phyloP scores from a whole-genome alignment of 2,329 filamentous ascomycete genomes.

The Fonsecaea nubica region DNA sequence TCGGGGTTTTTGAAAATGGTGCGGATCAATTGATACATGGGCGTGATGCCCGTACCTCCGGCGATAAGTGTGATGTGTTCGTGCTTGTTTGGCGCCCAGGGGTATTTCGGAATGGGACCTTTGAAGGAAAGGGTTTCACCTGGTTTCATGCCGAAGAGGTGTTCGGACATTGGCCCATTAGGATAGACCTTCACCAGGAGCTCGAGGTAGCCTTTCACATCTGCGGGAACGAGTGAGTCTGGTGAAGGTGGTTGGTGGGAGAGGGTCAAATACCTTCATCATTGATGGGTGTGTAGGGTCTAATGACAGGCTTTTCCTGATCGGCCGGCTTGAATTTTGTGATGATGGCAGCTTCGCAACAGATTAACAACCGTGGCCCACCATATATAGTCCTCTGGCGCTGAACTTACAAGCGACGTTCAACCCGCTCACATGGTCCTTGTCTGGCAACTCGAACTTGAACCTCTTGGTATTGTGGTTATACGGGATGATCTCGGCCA shows the following conservation, averaged over 20 bases:
- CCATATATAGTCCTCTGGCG: conserved; percentile 5
- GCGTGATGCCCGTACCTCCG: conserved; percentile 96
- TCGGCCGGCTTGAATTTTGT: conserved; percentile 89
- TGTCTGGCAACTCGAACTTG: conserved; percentile 84
- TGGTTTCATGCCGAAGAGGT: conserved; percentile 81
- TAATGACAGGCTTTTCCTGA: conserved; percentile 82
- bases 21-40: conserved; percentile 94
- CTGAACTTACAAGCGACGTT: conserved; percentile 70
- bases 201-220: conserved; percentile 78
- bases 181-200: conserved; percentile 92
- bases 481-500: conserved; percentile 77
- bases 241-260: neutral
- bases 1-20: conserved; percentile 94
- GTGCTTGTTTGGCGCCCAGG: conserved; percentile 91
- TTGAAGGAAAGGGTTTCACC: conserved; percentile 89
- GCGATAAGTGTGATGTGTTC: conserved; percentile 74
- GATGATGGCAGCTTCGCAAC: conserved; percentile 70
- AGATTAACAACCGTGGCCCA: conserved; percentile 8
- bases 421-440: conserved; percentile 83
- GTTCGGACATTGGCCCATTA: conserved; percentile 86
- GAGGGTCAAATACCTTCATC: conserved; percentile 68
- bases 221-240: conserved; percentile 52
- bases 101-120: conserved; percentile 93
- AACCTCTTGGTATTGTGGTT: conserved; percentile 96
- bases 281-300: conserved; percentile 90